Base-by-base conservation (phyloP, 2,329 filamentous ascomycete species). In the Beauveria scarabaeidicola region DNA sequence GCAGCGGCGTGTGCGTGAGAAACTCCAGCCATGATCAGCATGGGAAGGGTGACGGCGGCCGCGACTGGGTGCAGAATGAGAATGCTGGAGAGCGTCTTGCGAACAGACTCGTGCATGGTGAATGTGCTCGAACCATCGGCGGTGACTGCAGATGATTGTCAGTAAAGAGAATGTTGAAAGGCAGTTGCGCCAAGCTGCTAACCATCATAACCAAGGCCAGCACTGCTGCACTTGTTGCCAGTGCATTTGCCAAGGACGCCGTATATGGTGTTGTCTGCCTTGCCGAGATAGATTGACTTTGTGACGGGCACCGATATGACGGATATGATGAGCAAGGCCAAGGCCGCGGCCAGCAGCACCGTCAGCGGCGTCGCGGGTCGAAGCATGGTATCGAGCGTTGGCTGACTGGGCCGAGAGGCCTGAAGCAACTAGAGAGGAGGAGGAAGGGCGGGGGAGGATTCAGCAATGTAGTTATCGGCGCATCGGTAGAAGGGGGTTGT, bases 21-120 rank as follows among this genome's bases (percentile, higher is more conserved):
- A 44, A 88, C 83, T 38, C 86, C 79, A 19, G 92, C 88, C 68
- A 99, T 80, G 59, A 86, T 80, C 65, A 96, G 85, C 79, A 93
- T 93, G 69, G 96, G 79, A 57, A 99, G 81, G 13, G 90, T 92
- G 65, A 97, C 79, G 40, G 96, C 77, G 13, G 91, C 90, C 51
- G 94, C 94, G 61, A 99, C 83, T 1, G 94, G 94, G 71, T 99
- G 94, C 27, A 97, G 85, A 65, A 99, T 88, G 59, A 99, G 83
- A 64, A 97, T 91, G 47, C 88, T 83, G 0, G 93, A 95, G n/a
- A 99, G 82, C 1, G 82, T 84, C 40, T 78, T 77, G 62, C 84
- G 79, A 29, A 82, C 78, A 9, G 72, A 68, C 11, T 72, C 69
- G 6, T 82, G 77, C 17, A 87, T 73, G 64, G 84, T 82, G 62